Base-by-base conservation (phyloP, 805 yeast genomes). In the Candida methanosorbosa region DNA sequence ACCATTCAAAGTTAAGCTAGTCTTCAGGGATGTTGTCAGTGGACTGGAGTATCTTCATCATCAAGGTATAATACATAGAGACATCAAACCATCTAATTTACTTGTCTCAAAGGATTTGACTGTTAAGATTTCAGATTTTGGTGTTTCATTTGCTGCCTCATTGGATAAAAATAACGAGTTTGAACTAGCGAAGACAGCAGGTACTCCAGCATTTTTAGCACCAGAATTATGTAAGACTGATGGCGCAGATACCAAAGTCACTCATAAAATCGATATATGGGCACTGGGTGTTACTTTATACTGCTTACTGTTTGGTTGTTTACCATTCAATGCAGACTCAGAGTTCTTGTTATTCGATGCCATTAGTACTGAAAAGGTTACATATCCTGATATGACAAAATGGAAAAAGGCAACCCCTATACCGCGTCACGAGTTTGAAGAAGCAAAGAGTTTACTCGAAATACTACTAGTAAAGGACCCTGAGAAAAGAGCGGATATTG, bases 121-220 rank as follows among this genome's bases (percentile, higher is more conserved):
- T 7, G 95, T 88, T 18, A 92, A 92, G 58, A 92, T 90, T 27
- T 79, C 94, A n/a, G 98, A 90, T 61, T 92, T 90, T 60, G 97
- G 98, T 18, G 94, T 92, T 12, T 85, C 96, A 1, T 82, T 84
- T 57, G 86, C 90, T 1, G 52, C 60, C 2, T 50, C 46, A 24
- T 29, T 52, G 19, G 76, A 73, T 33, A 75, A 72, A 20, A 53
- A 55, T 37, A 66, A 72, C 43, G 96, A 87, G 41, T 63, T 78
- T 37, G 97, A 90, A 47, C 65, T 90, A 41, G 94, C 96, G 2
- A 90, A 88, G 56, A 90, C 97, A 0, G 97, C 94, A 0, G 98
- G 97, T 5, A 90, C 97, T 0, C 97, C 97, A 2, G 97, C 96
- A 0, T 90, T 90, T 56, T 80, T 87, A 49, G 95, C 97, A 0